Evolutionary conservation across 2,329 filamentous ascomycete species (phyloP).

Genomic region (Colletotrichum camelliae): DNA sequence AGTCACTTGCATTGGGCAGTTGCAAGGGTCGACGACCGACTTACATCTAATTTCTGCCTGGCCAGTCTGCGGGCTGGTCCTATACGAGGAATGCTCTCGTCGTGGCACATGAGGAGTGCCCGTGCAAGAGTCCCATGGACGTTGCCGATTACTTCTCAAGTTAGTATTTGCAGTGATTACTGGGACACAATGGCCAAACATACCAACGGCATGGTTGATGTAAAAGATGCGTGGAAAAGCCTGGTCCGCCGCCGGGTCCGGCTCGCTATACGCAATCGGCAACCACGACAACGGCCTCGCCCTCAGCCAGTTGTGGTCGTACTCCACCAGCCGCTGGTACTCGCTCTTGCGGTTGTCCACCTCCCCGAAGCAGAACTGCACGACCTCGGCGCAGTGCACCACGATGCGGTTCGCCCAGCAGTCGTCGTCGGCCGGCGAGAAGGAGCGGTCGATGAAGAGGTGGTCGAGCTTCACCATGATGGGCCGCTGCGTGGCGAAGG

Average conservation of each 20-base stretch:
- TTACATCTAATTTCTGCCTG: conserved; percentile 42
- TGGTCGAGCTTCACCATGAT: conserved; percentile 55
- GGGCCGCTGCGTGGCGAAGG: conserved; percentile 51
- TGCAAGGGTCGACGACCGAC: background rate
- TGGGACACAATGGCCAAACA: background rate
- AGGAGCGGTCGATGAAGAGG: conserved; percentile 55
- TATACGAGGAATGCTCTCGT: conserved; percentile 57
- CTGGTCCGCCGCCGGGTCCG: conserved; percentile 32
- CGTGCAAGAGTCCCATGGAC: conserved; percentile 64
- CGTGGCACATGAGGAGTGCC: conserved; percentile 61
- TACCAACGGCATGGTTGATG: conserved; percentile 58
- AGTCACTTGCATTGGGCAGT: too few species aligned
- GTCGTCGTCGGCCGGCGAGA: conserved; percentile 50
- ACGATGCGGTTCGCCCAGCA: conserved; percentile 68
- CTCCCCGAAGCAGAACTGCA: conserved; percentile 66
- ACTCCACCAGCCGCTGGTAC: conserved; percentile 51
- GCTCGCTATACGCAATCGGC: conserved; percentile 55
- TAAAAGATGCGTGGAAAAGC: conserved; percentile 65
- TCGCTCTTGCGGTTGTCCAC: conserved; percentile 30
- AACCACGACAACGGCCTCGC: conserved; percentile 55
- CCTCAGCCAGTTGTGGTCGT: conserved; percentile 51
- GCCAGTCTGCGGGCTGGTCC: conserved; percentile 40
- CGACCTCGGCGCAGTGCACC: conserved; percentile 66
- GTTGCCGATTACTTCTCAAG: conserved; percentile 55
- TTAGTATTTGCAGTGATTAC: background rate